Percentiles rank a stretch among this genome's conserved stretches.
Evolutionary conservation across 2,329 filamentous ascomycete genomes (phyloP).

Genomic region (Diplodia mutila): DNA sequence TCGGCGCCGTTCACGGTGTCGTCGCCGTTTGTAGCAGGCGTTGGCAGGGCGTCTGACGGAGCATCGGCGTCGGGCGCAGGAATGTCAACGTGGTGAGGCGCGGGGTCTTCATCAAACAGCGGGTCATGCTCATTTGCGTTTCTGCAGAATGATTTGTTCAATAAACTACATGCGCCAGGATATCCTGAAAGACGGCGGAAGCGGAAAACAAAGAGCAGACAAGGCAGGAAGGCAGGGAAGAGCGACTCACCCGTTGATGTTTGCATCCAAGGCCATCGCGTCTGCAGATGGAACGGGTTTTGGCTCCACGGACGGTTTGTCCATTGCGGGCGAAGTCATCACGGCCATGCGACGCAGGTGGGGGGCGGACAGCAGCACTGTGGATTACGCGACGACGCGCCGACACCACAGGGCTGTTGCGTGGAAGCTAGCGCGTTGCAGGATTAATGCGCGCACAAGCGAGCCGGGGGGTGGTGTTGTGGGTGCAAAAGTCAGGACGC

Average conservation of each 20-base stretch:
- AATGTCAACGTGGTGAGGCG: slow-evolving; percentile 30
- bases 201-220: slow-evolving; percentile 21
- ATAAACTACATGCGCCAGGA: slow-evolving; percentile 29
- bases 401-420: slow-evolving; percentile 23
- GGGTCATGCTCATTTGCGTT: slow-evolving; percentile 33
- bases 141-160: slow-evolving; percentile 31
- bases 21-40: slow-evolving; percentile 38
- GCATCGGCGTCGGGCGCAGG: slow-evolving; percentile 31
- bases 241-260: slow-evolving; percentile 64
- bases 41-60: slow-evolving; percentile 19
- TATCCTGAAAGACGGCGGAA: slow-evolving; percentile 23
- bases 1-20: slow-evolving; percentile 31
- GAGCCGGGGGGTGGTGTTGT: slow-evolving; percentile 21
- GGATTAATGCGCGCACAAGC: slow-evolving; percentile 21
- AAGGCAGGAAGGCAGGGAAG: slow-evolving; percentile 29
- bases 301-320: slow-evolving; percentile 49
- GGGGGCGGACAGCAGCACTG: slow-evolving; percentile 26
- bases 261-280: slow-evolving; percentile 57
- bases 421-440: slow-evolving; percentile 13
- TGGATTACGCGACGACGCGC: slow-evolving; percentile 25
- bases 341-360: slow-evolving; percentile 40
- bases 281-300: slow-evolving; percentile 53
- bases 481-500: slow-evolving; percentile 21
- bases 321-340: slow-evolving; percentile 44
- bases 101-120: slow-evolving; percentile 40